A percentile compares a stretch with the other conserved stretches of the same genome.
Evolutionary conservation across 495 filamentous ascomycete species (phyloP).

Genomic region (Venustampulla echinocandica): DNA sequence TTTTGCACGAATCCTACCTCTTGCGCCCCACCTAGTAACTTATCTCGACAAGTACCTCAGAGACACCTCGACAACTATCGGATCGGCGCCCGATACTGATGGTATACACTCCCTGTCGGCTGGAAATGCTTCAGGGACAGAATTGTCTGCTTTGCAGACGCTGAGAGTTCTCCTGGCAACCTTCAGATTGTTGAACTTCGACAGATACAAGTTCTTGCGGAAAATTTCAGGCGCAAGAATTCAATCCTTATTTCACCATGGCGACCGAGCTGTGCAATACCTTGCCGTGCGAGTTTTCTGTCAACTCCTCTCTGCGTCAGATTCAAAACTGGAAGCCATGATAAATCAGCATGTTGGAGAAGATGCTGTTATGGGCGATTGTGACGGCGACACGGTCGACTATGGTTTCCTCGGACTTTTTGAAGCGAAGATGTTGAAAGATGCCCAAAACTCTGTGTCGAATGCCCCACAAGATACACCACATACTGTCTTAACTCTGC

Average conservation of each 20-base stretch:
- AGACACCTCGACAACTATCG: background rate
- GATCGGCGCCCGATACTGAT: background rate
- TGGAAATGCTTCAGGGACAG: background rate
- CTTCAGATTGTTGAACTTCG: constrained; percentile 69
- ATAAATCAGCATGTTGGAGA: constrained; percentile 51
- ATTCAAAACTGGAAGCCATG: constrained; percentile 64
- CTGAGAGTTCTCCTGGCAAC: constrained; percentile 50
- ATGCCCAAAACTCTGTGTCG: constrained; percentile 32
- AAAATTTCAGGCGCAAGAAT: constrained; percentile 56
- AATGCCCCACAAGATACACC: constrained; percentile 27
- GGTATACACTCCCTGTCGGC: background rate
- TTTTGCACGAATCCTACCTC: constrained; percentile 71
- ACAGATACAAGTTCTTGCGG: constrained; percentile 53
- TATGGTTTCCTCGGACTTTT: constrained; percentile 78
- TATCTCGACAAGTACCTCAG: constrained; percentile 39
- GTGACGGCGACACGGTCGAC: constrained; percentile 72
- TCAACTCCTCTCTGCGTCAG: constrained; percentile 70
- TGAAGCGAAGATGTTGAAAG: constrained; percentile 51
- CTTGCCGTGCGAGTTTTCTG: constrained; percentile 73
- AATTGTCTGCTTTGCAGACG: constrained; percentile 2
- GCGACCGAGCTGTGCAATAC: constrained; percentile 56
- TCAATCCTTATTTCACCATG: constrained; percentile 57
- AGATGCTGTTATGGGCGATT: constrained; percentile 53
- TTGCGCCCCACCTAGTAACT: constrained; percentile 61
- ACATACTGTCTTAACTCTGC: constrained; percentile 16